These are phyloP conservation scores for Orbilia brochopaga DNA, from an alignment of 2,329 filamentous ascomycete genomes.

Conservation along the genomic window DNA sequence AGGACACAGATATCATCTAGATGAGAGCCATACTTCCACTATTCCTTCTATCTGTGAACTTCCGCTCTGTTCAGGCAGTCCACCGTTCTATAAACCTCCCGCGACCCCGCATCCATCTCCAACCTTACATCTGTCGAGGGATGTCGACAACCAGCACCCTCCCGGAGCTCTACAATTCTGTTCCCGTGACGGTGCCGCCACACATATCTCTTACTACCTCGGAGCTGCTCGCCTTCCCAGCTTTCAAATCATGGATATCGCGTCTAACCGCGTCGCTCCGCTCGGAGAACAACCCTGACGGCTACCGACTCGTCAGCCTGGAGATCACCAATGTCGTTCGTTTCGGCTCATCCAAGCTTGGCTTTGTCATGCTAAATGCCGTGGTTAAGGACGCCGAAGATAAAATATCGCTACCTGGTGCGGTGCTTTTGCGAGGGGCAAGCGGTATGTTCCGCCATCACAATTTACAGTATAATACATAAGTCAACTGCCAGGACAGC, in stretches of 20 bases:
- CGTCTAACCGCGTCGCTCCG: constrained; percentile 26
- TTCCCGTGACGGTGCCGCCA: constrained; percentile 22
- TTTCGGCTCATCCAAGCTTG: constrained; percentile 57
- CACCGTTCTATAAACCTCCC: not conserved
- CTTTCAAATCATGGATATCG: constrained; percentile 48
- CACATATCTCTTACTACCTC: constrained; percentile 15
- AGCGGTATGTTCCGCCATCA: constrained; percentile 68
- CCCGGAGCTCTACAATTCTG: constrained; percentile 18
- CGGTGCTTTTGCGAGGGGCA: constrained; percentile 67
- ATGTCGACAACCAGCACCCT: constrained; percentile 29
- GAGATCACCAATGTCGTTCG: constrained; percentile 39
- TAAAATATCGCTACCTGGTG: constrained; percentile 63
- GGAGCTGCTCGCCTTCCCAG: constrained; percentile 36
- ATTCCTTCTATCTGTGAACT: not conserved
- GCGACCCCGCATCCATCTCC: not conserved
- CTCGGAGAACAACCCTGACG: constrained; percentile 41
- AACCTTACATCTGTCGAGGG: not conserved
- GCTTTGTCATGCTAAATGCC: constrained; percentile 66
- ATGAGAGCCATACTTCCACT: not conserved
- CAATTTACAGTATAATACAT: too few relatives aligned
- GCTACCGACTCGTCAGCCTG: constrained; percentile 23
- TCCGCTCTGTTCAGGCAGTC: not conserved
- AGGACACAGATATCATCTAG: not conserved
- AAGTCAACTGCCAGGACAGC: not conserved
- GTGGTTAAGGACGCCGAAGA: constrained; percentile 61